Base-by-base conservation (phyloP, 176 grass and related monocot genomes). In the Luzula sylvatica region DNA sequence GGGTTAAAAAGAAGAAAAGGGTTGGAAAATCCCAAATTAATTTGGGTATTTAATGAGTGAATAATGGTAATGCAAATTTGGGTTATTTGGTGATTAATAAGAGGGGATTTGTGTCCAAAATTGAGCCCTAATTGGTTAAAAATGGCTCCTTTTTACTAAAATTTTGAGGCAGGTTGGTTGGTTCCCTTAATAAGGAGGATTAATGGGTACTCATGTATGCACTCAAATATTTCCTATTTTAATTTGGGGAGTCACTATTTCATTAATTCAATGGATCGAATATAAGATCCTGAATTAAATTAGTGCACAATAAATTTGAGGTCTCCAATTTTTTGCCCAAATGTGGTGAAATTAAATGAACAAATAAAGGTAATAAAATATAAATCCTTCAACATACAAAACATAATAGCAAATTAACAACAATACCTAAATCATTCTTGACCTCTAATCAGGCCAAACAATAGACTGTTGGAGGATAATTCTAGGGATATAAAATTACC, bases 11-110 rank as follows among this genome's bases (percentile, higher is more conserved):
- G 47, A 45, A 64, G 24, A 21, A 61, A 26, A 61, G 22, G 60
- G 43, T 32, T 42, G 47, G n/a, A n/a, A n/a, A n/a, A n/a, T n/a
- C n/a, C n/a, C n/a, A n/a, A 64, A 49, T 60, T 64, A 49, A 64
- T 50, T 64, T 35, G 25, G 20, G 43, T 26, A 11, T 47, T 23
- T 50, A 35, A 7, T 47, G n/a, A 46, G 47, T 32, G 44, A 2
- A 9, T 8, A 12, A n/a, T 32, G 23, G 46, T 64, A 7, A 45
- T 49, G 17, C 47, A 29, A 49, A 63, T 47, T 64, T 49, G 60
- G 43, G 60, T 27, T 47, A 45, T 27, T 50, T 49, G 44, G 15
- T 30, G 44, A 29, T 45, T 46, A 47, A 64, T 64, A 41, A 41
- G 57, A 28, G 44, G 47, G 26, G 18, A 60, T 42, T 61, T 64